Percentiles rank a stretch among this genome's conserved stretches.
Evolutionary conservation across 116 monocot genomes (phyloP).

Genomic region (Dioscorea cayenensis): DNA sequence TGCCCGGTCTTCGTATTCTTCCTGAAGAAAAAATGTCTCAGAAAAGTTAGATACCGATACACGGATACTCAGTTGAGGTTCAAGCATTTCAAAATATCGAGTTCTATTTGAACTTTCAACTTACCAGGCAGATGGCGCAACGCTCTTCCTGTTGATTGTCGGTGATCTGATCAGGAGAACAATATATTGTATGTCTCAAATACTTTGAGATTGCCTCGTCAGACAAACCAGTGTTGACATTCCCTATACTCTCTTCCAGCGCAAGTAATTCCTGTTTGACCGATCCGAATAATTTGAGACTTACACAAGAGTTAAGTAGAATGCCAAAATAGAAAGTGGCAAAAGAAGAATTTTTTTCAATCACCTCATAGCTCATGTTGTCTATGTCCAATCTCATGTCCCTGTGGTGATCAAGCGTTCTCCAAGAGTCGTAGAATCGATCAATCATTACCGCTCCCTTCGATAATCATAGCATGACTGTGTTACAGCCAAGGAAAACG

Average conservation of each 20-base stretch:
- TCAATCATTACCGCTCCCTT: conserved; percentile 36
- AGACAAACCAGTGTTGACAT: conserved; percentile 55
- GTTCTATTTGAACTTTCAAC: neutral
- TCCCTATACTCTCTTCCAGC: conserved; percentile 77
- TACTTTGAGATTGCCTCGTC: conserved; percentile 36
- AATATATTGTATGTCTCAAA: conserved; percentile 27
- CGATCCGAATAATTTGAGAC: neutral
- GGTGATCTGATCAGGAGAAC: neutral
- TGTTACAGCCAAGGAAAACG: neutral
- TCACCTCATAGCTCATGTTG: conserved; percentile 92
- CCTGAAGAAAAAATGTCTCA: conserved; percentile 7
- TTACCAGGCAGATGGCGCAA: conserved; percentile 64
- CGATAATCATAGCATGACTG: neutral
- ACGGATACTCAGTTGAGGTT: neutral
- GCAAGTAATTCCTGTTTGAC: conserved; percentile 64
- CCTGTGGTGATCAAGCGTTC: conserved; percentile 56
- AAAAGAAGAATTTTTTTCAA: neutral
- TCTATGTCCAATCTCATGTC: conserved; percentile 87
- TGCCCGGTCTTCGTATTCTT: conserved; percentile 17
- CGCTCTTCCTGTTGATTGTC: conserved; percentile 14
- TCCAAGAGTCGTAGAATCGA: conserved; percentile 23
- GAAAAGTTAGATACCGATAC: neutral
- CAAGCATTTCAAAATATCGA: neutral
- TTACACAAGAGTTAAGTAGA: neutral
- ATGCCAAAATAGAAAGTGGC: neutral